Evolutionary conservation across 164 flowering plant genomes (phyloP).

Genomic region (Brasenia schreberi): DNA sequence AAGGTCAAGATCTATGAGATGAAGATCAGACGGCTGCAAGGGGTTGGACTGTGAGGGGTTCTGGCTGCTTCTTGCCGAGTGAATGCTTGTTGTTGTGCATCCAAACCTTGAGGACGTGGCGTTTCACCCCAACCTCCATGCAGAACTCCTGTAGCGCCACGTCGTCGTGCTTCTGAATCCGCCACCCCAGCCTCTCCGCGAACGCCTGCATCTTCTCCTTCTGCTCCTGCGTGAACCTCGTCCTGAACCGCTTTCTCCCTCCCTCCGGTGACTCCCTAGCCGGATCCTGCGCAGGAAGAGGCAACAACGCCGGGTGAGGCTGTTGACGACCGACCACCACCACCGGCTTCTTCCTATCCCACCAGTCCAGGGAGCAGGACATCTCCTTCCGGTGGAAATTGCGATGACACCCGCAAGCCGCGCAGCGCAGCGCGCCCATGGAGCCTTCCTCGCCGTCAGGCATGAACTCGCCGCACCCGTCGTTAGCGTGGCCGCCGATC

Average conservation of each 20-base stretch:
- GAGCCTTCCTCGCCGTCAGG: constrained; percentile 9
- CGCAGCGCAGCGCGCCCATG: constrained; percentile 8
- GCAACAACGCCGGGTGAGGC: background rate
- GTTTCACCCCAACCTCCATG: constrained; percentile 20
- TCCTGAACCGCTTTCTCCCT: constrained; percentile 21
- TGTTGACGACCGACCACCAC: background rate
- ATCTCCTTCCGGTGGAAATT: constrained; percentile 41
- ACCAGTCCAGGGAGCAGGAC: background rate
- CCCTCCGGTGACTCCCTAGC: background rate
- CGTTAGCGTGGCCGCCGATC: constrained; percentile 40
- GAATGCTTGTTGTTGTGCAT: constrained; percentile 87
- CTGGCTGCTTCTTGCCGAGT: constrained; percentile 18
- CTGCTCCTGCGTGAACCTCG: constrained; percentile 26
- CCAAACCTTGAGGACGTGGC: constrained; percentile 48
- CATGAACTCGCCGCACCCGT: constrained; percentile 52
- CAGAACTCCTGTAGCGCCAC: constrained; percentile 20
- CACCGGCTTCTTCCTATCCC: background rate
- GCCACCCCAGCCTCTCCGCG: constrained; percentile 28
- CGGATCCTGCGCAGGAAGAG: background rate
- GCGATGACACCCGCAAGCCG: constrained; percentile 55
- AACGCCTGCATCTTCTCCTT: constrained; percentile 31
- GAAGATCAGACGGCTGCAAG: background rate
- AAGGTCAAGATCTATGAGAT: background rate
- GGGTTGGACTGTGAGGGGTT: background rate
- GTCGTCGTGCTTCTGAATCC: constrained; percentile 23